phyloP scores from a whole-genome alignment of 495 filamentous ascomycete species.

The Friedmanniomyces simplex region DNA sequence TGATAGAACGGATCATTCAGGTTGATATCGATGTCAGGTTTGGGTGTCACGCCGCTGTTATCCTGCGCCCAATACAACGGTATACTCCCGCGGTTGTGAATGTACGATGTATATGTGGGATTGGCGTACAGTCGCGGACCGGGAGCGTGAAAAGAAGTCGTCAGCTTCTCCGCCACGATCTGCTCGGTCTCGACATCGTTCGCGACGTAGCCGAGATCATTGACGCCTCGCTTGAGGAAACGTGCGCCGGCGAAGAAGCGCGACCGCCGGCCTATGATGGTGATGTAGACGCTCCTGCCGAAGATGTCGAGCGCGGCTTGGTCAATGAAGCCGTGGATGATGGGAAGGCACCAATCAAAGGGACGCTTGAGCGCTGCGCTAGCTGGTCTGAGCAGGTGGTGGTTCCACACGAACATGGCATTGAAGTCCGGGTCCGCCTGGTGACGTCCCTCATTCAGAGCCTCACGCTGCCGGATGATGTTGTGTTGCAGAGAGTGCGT shows the following conservation, averaged over 20 bases:
- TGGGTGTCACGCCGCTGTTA: constrained; percentile 87
- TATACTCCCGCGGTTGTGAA: constrained; percentile 94
- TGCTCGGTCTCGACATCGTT: constrained; percentile 99
- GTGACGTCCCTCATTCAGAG: constrained; percentile 50
- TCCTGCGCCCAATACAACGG: constrained; percentile 97
- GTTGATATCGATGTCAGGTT: constrained; percentile 90
- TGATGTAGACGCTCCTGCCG: constrained; percentile 77
- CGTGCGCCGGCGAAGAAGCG: constrained; percentile 89
- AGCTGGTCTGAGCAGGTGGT: constrained; percentile 73
- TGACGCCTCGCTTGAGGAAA: constrained; percentile 89
- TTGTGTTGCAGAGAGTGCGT: constrained; percentile 89
- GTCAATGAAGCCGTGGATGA: constrained; percentile 93
- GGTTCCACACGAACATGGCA: constrained; percentile 97
- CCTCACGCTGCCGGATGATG: constrained; percentile 68
- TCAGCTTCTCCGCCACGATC: constrained; percentile 86
- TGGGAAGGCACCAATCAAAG: constrained; percentile 92
- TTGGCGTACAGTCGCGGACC: constrained; percentile 77
- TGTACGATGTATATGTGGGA: constrained; percentile 87
- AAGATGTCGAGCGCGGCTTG: constrained; percentile 41
- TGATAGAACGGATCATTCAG: constrained; percentile 92
- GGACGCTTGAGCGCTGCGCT: constrained; percentile 58
- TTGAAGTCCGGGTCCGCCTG: constrained; percentile 58
- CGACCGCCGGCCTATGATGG: constrained; percentile 84
- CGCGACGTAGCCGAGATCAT: constrained; percentile 91
- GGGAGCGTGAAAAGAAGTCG: constrained; percentile 90